Evolutionary conservation across 495 filamentous ascomycete genomes (phyloP), one percentile per base, ranked within the genome.

Genomic region (Aspergillus wentii): DNA sequence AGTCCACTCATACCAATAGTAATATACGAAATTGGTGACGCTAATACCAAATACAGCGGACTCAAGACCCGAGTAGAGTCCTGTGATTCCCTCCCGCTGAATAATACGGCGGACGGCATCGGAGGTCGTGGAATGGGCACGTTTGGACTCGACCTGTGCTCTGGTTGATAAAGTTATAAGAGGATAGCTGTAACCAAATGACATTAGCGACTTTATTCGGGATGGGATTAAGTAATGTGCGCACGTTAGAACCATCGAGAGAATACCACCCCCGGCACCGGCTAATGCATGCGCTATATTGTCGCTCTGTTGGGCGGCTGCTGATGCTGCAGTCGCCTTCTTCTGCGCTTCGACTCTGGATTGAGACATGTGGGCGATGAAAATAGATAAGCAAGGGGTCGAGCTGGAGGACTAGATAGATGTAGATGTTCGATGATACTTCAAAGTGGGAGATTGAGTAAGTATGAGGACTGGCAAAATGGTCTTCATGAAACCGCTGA

Each of bases 1-100:
- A 37, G 90, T 91, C 85, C 88, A 97, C 68, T 99, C 92, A 69
- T 96, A 99, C 82, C 92, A 99, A 67, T 99, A 99, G 66, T 99
- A 99, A 66, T 99, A 99, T 16, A 99, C 90, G 49, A 99, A 97
- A 64, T 99, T 99, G 38, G 92, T 99, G 41, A 99, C 82, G 61
- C 85, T 91, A 67, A 97, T 97, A 50, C 94, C 92, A 60, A 99
- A 96, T 4, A 99, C 72, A 7, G 92, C 92, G 16, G 83, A 90
- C 50, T 91, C 83, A 22, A 95, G 74, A 8, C 89, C 89, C 3
- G 89, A 79, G 59, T 92, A 97, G 3, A 99, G 75, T 10, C 94
- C 94, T 0, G 74, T 65, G 18, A 95, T 67, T 32, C 92, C 92
- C 63, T 99, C 94, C 46, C 92, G 80, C 48, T 88, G 79, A 28